A percentile compares a stretch with the other conserved stretches of the same genome.
Evolutionary conservation across 2,329 filamentous ascomycete genomes (phyloP).

Genomic region (Chaetoscypha palmicola): DNA sequence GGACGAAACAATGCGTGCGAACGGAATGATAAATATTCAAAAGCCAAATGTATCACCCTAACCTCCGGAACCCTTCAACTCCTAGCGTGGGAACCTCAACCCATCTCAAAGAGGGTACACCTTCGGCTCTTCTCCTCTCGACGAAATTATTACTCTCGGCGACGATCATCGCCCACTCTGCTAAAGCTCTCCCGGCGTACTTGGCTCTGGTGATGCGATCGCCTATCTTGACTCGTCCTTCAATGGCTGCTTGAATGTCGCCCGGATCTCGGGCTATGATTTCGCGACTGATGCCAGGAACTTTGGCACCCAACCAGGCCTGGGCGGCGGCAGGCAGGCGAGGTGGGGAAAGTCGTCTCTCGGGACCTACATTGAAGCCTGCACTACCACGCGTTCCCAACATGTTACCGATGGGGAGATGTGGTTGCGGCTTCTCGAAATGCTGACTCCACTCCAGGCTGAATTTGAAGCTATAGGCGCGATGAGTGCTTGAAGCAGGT

Average conservation of each 20-base stretch:
- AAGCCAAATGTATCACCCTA: too few species aligned
- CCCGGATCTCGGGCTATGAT: conserved; percentile 22
- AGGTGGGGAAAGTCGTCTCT: conserved; percentile 60
- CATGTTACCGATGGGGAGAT: background rate
- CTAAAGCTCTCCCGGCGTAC: conserved; percentile 66
- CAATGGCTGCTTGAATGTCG: conserved; percentile 7
- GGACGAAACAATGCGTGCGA: too few species aligned
- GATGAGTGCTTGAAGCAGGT: conserved; percentile 37
- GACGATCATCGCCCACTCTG: conserved; percentile 71
- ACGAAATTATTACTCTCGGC: conserved; percentile 77
- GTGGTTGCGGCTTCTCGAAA: conserved; percentile 32
- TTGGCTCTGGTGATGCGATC: conserved; percentile 37
- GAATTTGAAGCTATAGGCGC: conserved; percentile 65
- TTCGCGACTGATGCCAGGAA: conserved; percentile 24
- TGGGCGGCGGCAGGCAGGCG: conserved; percentile 66
- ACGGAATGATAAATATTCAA: too few species aligned
- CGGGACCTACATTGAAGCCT: conserved; percentile 23
- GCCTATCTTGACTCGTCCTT: conserved; percentile 3
- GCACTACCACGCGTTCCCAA: conserved; percentile 5
- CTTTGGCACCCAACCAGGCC: conserved; percentile 43
- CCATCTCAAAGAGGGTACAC: conserved; percentile 56
- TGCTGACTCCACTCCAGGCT: conserved; percentile 57
- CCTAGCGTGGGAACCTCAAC: conserved; percentile 63
- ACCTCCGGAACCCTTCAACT: conserved; percentile 52
- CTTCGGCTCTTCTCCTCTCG: conserved; percentile 67